phyloP scores from a whole-genome alignment of 2,329 filamentous ascomycete species.

The Drechslerella dactyloides region DNA sequence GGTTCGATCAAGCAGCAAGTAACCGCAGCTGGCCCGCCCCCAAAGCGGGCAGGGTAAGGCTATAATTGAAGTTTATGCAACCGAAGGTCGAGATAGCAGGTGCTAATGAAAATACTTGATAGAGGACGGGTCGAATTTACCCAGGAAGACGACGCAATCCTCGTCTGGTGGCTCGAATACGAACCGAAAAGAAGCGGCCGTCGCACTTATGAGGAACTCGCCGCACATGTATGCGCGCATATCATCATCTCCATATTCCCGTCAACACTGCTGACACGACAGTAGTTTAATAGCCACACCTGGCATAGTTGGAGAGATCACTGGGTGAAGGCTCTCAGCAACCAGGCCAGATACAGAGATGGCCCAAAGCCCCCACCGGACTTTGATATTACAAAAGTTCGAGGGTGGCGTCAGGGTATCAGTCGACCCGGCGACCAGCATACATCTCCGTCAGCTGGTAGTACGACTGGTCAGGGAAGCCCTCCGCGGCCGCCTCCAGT shows the following conservation, averaged over 20 bases:
- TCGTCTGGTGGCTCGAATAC: conserved; percentile 49
- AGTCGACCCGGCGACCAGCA: conserved; percentile 16
- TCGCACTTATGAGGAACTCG: conserved; percentile 51
- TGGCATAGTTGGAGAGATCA: conserved; percentile 53
- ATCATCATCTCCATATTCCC: conserved; percentile 8
- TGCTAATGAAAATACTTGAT: conserved; percentile 1
- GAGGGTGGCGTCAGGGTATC: conserved; percentile 33
- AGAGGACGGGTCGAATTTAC: conserved; percentile 50
- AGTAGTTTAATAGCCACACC: conserved; percentile 51
- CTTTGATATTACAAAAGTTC: conserved; percentile 37
- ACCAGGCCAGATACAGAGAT: conserved; percentile 13
- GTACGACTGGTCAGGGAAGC: not conserved
- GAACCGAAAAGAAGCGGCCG: conserved; percentile 43
- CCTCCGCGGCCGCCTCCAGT: not conserved
- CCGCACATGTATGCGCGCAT: conserved; percentile 34
- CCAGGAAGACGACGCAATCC: conserved; percentile 52
- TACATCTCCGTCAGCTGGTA: not conserved
- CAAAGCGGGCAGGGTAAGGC: conserved; percentile 4
- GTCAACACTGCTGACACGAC: not conserved
- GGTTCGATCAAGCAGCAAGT: conserved; percentile 13
- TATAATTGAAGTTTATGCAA: no score
- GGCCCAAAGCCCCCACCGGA: conserved; percentile 16
- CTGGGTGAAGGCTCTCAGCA: conserved; percentile 52
- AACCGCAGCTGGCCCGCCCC: conserved; percentile 4
- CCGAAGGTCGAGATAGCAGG: no score